phyloP scores from a whole-genome alignment of 2,329 filamentous ascomycete genomes.

The Onygena corvina region DNA sequence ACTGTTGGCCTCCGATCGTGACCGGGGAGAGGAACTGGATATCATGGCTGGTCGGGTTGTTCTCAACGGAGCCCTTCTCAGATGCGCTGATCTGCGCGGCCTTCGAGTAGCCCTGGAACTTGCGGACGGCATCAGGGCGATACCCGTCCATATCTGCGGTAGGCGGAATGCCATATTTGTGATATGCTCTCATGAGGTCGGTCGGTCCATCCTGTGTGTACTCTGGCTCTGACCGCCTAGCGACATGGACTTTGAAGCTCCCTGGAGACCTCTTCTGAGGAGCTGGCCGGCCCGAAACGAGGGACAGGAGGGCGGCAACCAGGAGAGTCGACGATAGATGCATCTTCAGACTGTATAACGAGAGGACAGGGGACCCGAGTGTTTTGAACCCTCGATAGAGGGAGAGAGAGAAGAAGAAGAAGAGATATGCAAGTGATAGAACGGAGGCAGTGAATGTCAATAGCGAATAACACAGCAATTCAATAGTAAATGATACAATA shows the following conservation, averaged over 20 bases:
- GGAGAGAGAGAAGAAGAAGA: neutral
- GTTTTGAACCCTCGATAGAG: no score
- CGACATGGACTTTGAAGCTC: slow-evolving; percentile 51
- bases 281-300: slow-evolving; percentile 19
- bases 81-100: slow-evolving; percentile 19
- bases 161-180: slow-evolving; percentile 51
- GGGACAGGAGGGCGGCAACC: neutral
- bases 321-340: slow-evolving; percentile 17
- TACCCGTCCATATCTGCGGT: slow-evolving; percentile 26
- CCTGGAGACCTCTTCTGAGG: slow-evolving; percentile 20
- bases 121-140: neutral
- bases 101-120: neutral
- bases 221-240: slow-evolving; percentile 42
- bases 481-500: no score
- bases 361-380: neutral
- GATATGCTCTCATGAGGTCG: slow-evolving; percentile 54
- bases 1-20: slow-evolving; percentile 54
- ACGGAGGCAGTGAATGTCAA: neutral
- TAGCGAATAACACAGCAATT: no score
- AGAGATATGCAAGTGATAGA: neutral
- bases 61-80: slow-evolving; percentile 47
- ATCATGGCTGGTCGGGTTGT: slow-evolving; percentile 53
- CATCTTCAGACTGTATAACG: neutral
- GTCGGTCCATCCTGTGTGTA: slow-evolving; percentile 48
- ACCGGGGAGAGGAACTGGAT: slow-evolving; percentile 59